Evolutionary conservation across 192 early-diverging fungal species (phyloP).

Genomic region (Dissophora globulifera): DNA sequence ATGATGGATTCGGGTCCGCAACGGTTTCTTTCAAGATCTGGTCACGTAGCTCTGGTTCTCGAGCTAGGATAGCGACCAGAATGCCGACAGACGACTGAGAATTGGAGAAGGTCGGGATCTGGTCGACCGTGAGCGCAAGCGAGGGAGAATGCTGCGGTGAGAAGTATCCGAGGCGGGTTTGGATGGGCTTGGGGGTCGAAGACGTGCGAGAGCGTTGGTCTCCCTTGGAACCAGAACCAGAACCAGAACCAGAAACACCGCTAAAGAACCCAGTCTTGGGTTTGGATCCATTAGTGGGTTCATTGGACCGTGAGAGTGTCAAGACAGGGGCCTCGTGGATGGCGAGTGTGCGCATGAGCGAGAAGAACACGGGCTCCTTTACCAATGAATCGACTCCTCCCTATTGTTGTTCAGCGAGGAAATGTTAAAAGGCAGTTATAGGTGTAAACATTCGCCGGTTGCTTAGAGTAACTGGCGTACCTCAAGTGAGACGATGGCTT

Average conservation of each 20-base stretch:
- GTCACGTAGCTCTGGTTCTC: slow-evolving; percentile 32
- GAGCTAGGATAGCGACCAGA: slow-evolving; percentile 15
- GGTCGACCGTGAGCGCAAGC: slow-evolving; percentile 14
- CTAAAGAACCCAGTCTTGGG: slow-evolving; percentile 27
- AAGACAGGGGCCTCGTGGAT: slow-evolving; percentile 30
- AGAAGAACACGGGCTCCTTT: slow-evolving; percentile 17
- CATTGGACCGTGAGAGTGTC: background rate
- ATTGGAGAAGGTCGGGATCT: slow-evolving; percentile 39
- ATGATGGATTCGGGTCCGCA: slow-evolving; percentile 8
- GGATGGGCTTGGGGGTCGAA: slow-evolving; percentile 38
- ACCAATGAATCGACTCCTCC: slow-evolving; percentile 29
- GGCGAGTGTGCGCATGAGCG: slow-evolving; percentile 32
- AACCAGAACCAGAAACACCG: background rate
- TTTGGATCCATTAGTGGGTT: slow-evolving; percentile 1
- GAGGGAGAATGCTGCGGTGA: slow-evolving; percentile 15
- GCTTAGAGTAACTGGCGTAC: too few species aligned
- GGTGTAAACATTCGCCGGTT: too few species aligned
- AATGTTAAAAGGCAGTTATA: background rate
- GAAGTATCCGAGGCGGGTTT: slow-evolving; percentile 12
- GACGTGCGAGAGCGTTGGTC: slow-evolving; percentile 28
- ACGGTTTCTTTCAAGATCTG: slow-evolving; percentile 25
- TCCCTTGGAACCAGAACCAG: background rate
- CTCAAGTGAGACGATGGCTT: slow-evolving; percentile 31
- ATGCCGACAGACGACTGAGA: slow-evolving; percentile 27
- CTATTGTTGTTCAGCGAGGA: background rate